Base-by-base conservation (phyloP, 306 rosid genomes). In the Astragalus membranaceus region DNA sequence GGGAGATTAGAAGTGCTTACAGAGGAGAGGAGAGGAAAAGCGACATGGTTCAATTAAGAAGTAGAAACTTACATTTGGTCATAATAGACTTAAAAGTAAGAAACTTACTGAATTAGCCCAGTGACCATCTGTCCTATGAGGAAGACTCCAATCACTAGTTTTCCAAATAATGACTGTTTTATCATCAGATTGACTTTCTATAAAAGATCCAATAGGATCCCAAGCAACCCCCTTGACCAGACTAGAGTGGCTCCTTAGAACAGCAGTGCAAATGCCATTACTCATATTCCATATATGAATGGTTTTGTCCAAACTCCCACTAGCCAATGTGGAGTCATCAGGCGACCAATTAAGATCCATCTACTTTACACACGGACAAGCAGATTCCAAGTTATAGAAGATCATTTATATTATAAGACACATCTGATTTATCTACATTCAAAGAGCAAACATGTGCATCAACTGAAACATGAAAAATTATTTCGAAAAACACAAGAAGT, bases 71-170 rank as follows among this genome's bases (percentile, higher is more conserved):
- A 65, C 55, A 69, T 12, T 12, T 53, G 44, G 51, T 41, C 30
- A 47, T 55, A 37, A 44, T 78, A 12, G 65, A 36, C 12, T 39
- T 57, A 51, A 62, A 75, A n/a, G n/a, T n/a, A n/a, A n/a, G n/a
- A n/a, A n/a, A n/a, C n/a, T n/a, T n/a, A n/a, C n/a, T n/a, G n/a
- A 7, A 47, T 95, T 95, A 37, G 74, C 81, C 98, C 98, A 94
- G 75, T 94, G 98, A 76, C 99, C 97, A 58, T 95, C 99, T 35
- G 97, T 95, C 76, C 86, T 84, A 77, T 95, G 99, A 69, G 88
- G 97, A 83, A 95, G 97, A 73, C 99, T 95, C 99, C 99, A 91
- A 81, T 95, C 99, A 60, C 95, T 91, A 30, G 99, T 95, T 82
- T 88, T 85, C 99, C 99, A 95, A 65, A 95, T 89, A 78, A 95